A percentile compares a stretch with the other conserved stretches of the same genome.
These are phyloP conservation scores for Halenospora varia DNA, from an alignment of 495 filamentous ascomycete genomes.

Conservation along the genomic window DNA sequence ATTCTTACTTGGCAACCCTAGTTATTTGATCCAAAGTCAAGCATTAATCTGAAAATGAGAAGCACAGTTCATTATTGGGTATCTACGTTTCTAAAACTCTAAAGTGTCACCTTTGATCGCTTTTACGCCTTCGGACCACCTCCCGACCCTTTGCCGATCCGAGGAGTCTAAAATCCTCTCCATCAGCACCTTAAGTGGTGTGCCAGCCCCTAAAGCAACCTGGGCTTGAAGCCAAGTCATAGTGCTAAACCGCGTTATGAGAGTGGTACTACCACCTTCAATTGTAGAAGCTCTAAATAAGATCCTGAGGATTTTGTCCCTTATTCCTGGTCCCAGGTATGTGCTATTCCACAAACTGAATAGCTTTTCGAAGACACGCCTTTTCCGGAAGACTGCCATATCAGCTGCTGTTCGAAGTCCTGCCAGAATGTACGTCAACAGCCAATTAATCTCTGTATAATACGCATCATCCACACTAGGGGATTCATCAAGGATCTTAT, in stretches of 20 bases:
- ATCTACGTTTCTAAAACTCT: slow-evolving; percentile 12
- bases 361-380: slow-evolving; percentile 74
- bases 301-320: slow-evolving; percentile 67
- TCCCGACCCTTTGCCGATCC: slow-evolving; percentile 59
- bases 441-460: slow-evolving; percentile 75
- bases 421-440: slow-evolving; percentile 69
- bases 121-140: slow-evolving; percentile 43
- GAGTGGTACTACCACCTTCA: slow-evolving; percentile 74
- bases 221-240: slow-evolving; percentile 73
- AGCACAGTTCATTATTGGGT: slow-evolving; percentile 6
- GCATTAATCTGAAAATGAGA: no score
- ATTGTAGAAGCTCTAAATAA: slow-evolving; percentile 69
- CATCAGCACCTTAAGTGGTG: slow-evolving; percentile 53
- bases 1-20: no score
- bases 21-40: no score
- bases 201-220: slow-evolving; percentile 41
- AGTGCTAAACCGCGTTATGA: slow-evolving; percentile 80
- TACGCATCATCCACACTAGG: slow-evolving; percentile 71
- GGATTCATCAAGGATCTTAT: slow-evolving; percentile 64
- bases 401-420: slow-evolving; percentile 56
- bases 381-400: slow-evolving; percentile 76
- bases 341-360: slow-evolving; percentile 68
- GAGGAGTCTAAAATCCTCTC: slow-evolving; percentile 63
- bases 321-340: slow-evolving; percentile 46
- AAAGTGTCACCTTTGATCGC: slow-evolving; percentile 9